These are phyloP conservation scores for Boletellus deceptivus DNA, from an alignment of 1,284 basidiomycete species.

Conservation along the genomic window DNA sequence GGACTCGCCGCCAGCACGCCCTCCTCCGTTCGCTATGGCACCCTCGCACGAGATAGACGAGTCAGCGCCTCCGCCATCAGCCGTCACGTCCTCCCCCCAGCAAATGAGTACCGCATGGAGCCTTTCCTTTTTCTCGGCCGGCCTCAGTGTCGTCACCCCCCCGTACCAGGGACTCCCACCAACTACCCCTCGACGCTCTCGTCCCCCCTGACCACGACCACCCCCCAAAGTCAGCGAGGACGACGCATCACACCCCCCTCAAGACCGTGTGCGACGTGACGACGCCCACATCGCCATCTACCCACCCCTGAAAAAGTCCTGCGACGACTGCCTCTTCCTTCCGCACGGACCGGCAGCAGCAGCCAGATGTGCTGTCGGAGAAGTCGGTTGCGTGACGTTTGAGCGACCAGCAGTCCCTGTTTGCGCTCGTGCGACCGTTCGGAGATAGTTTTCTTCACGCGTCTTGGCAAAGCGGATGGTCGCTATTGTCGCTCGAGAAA, in stretches of 20 bases:
- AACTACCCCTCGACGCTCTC: conserved; percentile 63
- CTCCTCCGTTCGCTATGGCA: no score
- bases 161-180: conserved; percentile 85
- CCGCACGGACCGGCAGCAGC: conserved; percentile 58
- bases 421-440: conserved; percentile 64
- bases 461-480: conserved; percentile 65
- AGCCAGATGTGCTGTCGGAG: conserved; percentile 28
- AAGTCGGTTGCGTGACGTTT: conserved; percentile 46
- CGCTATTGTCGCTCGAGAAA: conserved; percentile 41
- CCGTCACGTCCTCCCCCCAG: conserved; percentile 85
- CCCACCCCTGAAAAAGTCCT: conserved; percentile 87
- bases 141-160: conserved; percentile 91
- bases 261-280: conserved; percentile 68
- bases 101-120: conserved; percentile 84
- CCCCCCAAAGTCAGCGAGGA: no score
- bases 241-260: conserved; percentile 72
- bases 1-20: conserved; percentile 71
- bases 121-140: conserved; percentile 88
- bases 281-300: conserved; percentile 41
- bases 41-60: conserved; percentile 40
- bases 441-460: conserved; percentile 76
- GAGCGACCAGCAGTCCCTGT: conserved; percentile 53
- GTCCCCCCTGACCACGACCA: background rate
- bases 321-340: conserved; percentile 94
- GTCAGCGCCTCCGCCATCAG: conserved; percentile 90